These are phyloP conservation scores for Colletotrichum limetticola DNA, from an alignment of 2,329 filamentous ascomycete genomes.

Conservation along the genomic window DNA sequence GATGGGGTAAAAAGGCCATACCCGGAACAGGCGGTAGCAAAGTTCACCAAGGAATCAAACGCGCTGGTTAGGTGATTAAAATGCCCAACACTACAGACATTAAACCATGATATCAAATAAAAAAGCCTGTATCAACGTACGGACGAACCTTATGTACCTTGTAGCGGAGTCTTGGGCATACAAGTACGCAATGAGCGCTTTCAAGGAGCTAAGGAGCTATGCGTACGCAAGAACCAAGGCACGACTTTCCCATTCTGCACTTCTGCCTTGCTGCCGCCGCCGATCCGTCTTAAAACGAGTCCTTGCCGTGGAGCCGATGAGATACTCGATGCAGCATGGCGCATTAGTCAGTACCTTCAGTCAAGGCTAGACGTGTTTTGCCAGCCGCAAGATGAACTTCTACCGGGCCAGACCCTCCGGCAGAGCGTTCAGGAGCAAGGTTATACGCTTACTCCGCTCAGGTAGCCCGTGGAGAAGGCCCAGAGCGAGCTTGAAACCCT, in stretches of 20 bases:
- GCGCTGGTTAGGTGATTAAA: background rate
- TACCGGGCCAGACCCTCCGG: background rate
- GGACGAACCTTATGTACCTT: too few species aligned
- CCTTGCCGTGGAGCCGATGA: background rate
- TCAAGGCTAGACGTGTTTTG: background rate
- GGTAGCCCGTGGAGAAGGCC: background rate
- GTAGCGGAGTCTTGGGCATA: background rate
- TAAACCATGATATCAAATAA: background rate
- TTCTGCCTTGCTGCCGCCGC: background rate
- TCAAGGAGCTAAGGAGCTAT: too few species aligned
- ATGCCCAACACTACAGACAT: background rate
- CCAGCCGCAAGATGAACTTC: background rate
- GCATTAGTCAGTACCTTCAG: background rate
- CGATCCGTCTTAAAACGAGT: background rate
- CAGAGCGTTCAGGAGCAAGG: background rate
- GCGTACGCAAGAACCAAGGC: background rate
- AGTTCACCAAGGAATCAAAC: too few species aligned
- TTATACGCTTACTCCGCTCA: background rate
- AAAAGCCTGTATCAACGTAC: too few species aligned
- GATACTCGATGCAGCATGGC: background rate
- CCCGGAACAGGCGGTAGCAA: too few species aligned
- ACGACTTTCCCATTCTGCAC: background rate
- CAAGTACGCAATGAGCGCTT: too few species aligned
- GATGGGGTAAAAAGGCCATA: too few species aligned
- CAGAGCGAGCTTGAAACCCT: too few species aligned